These are phyloP conservation scores for Ophiosphaerella herpotricha DNA, from an alignment of 2,329 filamentous ascomycete genomes.

Conservation along the genomic window DNA sequence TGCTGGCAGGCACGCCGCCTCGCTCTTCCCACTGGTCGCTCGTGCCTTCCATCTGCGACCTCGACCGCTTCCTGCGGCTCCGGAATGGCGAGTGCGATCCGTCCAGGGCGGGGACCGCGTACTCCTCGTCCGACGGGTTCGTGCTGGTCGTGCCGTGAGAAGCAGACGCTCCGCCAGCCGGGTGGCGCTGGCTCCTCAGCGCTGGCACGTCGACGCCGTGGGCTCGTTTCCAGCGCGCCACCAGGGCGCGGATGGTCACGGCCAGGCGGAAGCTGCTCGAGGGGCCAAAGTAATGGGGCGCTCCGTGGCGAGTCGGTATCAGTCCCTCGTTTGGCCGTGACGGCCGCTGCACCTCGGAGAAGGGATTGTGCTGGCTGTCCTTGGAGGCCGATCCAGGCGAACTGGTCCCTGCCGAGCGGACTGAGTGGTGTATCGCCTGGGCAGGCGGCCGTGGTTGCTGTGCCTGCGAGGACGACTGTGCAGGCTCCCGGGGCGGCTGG, in stretches of 20 bases:
- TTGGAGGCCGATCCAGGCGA: conserved; percentile 13
- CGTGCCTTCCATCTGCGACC: conserved; percentile 19
- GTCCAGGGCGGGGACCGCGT: conserved; percentile 9
- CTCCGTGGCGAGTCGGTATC: conserved; percentile 22
- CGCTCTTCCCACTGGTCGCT: conserved; percentile 13
- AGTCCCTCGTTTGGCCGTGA: conserved; percentile 18
- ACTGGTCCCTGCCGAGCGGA: conserved; percentile 9
- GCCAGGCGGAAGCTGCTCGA: conserved; percentile 33
- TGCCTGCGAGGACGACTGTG: conserved; percentile 4
- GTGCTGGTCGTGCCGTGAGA: conserved; percentile 16
- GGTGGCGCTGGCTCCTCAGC: neutral
- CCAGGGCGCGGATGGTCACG: conserved; percentile 23
- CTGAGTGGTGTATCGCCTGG: conserved; percentile 5
- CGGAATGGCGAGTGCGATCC: conserved; percentile 4
- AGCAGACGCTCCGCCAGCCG: conserved; percentile 3
- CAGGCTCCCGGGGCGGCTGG: conserved; percentile 2
- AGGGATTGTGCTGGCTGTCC: conserved; percentile 18
- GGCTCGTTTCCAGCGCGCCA: conserved; percentile 26
- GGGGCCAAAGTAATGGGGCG: conserved; percentile 35
- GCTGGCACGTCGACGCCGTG: conserved; percentile 15
- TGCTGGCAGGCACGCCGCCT: conserved; percentile 4
- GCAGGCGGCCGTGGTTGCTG: conserved; percentile 6
- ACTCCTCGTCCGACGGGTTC: conserved; percentile 26
- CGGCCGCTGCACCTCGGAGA: conserved; percentile 16
- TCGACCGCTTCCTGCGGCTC: conserved; percentile 20